Evolutionary conservation across 2,329 filamentous ascomycete species (phyloP).

Genomic region (Claviceps pazoutovae): DNA sequence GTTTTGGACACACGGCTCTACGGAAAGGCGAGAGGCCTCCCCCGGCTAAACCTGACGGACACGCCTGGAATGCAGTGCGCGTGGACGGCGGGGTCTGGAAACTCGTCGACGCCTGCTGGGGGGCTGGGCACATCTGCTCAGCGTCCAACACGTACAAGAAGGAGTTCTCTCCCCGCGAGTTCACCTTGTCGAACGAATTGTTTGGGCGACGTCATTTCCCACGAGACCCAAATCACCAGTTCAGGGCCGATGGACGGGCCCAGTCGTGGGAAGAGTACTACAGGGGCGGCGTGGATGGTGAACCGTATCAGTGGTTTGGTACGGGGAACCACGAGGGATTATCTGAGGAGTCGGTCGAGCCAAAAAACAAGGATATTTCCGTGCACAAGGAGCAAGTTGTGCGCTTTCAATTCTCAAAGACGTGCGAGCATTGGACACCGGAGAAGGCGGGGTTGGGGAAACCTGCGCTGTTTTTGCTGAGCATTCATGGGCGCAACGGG

Average conservation of each 20-base stretch:
- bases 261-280: constrained; percentile 75
- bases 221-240: constrained; percentile 51
- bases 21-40: constrained; percentile 52
- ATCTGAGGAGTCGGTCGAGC: constrained; percentile 45
- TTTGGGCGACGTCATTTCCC: constrained; percentile 79
- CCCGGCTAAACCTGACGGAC: constrained; percentile 44
- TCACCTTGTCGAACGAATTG: constrained; percentile 54
- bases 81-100: constrained; percentile 87
- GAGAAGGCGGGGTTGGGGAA: constrained; percentile 51
- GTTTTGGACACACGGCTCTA: constrained; percentile 55
- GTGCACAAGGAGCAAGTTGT: constrained; percentile 43
- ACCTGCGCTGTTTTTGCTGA: constrained; percentile 56
- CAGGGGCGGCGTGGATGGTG: constrained; percentile 39
- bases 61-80: constrained; percentile 88
- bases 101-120: constrained; percentile 85
- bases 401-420: constrained; percentile 66
- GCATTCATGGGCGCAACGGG: constrained; percentile 52
- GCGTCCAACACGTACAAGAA: constrained; percentile 46
- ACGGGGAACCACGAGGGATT: constrained; percentile 36
- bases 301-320: constrained; percentile 32
- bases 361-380: constrained; percentile 35
- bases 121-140: constrained; percentile 55
- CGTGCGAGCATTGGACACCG: constrained; percentile 75
- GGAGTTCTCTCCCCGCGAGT: constrained; percentile 50
- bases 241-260: constrained; percentile 54